These are phyloP conservation scores for Oryza australiensis DNA, from an alignment of 176 grass and related monocot species.

Conservation along the genomic window DNA sequence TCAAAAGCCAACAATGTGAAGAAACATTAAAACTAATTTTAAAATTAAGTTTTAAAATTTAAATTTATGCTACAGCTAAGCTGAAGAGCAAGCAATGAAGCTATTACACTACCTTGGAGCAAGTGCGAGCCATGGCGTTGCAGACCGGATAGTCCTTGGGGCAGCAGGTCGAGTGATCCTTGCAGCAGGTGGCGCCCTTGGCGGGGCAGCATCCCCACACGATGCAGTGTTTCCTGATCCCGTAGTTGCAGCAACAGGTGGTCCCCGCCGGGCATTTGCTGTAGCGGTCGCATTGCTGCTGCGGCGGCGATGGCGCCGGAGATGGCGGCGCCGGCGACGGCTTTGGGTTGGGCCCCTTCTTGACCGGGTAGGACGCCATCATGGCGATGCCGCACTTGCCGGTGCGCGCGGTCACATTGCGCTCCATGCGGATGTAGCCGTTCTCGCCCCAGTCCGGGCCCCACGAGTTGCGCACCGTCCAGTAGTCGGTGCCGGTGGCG, in stretches of 20 bases:
- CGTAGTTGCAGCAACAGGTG: slow-evolving; percentile 76
- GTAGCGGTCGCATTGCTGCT: slow-evolving; percentile 41
- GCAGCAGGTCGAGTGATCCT: slow-evolving; percentile 59
- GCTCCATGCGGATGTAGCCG: slow-evolving; percentile 67
- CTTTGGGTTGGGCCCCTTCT: slow-evolving; percentile 49
- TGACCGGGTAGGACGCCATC: slow-evolving; percentile 58
- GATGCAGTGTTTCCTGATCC: slow-evolving; percentile 48
- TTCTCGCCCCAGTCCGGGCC: slow-evolving; percentile 49
- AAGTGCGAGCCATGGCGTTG: slow-evolving; percentile 32
- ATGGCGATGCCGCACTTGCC: slow-evolving; percentile 82
- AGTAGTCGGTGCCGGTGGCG: slow-evolving; percentile 44
- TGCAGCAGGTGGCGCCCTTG: slow-evolving; percentile 59
- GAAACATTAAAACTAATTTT: too few species aligned
- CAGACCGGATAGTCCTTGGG: slow-evolving; percentile 58
- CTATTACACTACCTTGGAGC: neutral
- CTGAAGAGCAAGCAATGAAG: too few species aligned
- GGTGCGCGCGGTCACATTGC: neutral
- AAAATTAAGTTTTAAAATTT: too few species aligned
- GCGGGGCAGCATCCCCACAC: slow-evolving; percentile 75
- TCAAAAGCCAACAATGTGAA: too few species aligned
- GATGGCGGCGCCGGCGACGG: slow-evolving; percentile 33
- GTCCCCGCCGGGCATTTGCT: slow-evolving; percentile 46
- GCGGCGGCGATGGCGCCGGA: neutral
- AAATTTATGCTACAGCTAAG: too few species aligned
- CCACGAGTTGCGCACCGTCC: slow-evolving; percentile 81